Evolutionary conservation across 768 basidiomycete species (phyloP), one percentile per base, ranked within the genome.

Genomic region (Agrocybe praecox): DNA sequence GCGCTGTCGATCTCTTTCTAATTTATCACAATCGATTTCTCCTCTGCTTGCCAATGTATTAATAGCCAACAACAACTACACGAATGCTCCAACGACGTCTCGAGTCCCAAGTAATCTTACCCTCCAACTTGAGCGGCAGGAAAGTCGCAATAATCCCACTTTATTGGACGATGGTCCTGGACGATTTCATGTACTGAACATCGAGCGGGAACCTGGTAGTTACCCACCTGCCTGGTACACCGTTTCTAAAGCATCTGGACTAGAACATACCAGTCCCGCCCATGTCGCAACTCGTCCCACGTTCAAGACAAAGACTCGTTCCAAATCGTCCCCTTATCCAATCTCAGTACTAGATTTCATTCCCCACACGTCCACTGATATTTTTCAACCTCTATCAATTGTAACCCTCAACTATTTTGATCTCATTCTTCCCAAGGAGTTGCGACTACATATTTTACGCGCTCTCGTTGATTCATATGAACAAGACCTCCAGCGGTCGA

Each of bases 361-460:
- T 23, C 82, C 86, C 4, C 65, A 74, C 22, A 67, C 74, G n/a
- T 69, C 75, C 8, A 69, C 78, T 22, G 84, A 87, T 61, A 63
- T 80, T 11, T 85, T 84, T 64, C 67, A 72, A 36, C 82, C 87
- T 14, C 71, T 87, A 53, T 78, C 79, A 4, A 57, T 80, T 32
- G 60, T 78, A 36, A 69, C 76, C n/a, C 77, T 68, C 21, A 83
- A 85, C 62, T 80, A 86, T 64, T 91, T 93, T 60, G 88, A 90
- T 63, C 83, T 85, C 22, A 67, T 78, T 51, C 76, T 94, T 12
- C 92, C 92, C 6, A 82, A 77, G 53, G 92, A 95, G 67, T 72
- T 93, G 51, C 84, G 79, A 57, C 70, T 94, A 46, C 73, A 79
- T 15, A 75, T 94, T 17, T 71, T 95, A 40, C 66, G 71, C 24